These are phyloP conservation scores for Panicum miliaceum DNA, from an alignment of 176 grass and related monocot species.

Conservation along the genomic window DNA sequence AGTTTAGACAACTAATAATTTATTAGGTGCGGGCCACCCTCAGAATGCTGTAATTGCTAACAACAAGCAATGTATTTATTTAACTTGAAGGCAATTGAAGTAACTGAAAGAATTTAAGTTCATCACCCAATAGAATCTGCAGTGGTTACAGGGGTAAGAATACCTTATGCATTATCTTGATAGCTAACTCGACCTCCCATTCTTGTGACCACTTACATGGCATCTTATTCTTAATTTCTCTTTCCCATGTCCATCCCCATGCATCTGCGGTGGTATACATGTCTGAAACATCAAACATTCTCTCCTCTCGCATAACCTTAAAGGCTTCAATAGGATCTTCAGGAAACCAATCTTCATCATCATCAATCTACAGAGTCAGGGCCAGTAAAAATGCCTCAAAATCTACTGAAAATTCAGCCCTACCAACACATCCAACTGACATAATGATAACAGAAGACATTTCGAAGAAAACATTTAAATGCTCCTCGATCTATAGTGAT, in stretches of 20 bases:
- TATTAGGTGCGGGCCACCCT: background rate
- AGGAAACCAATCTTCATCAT: constrained; percentile 91
- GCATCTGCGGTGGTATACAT: constrained; percentile 96
- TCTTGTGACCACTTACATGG: constrained; percentile 94
- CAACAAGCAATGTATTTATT: background rate
- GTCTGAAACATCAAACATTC: constrained; percentile 75
- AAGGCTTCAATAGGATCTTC: constrained; percentile 90
- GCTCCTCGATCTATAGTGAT: background rate
- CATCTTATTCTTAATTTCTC: constrained; percentile 81
- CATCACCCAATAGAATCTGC: background rate
- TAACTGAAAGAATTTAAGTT: constrained; percentile 23
- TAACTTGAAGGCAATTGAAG: constrained; percentile 26
- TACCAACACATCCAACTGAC: constrained; percentile 8
- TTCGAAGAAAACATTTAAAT: constrained; percentile 11
- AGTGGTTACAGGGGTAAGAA: constrained; percentile 17
- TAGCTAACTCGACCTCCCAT: constrained; percentile 96
- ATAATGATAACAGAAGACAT: constrained; percentile 30
- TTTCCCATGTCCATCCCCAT: constrained; percentile 99
- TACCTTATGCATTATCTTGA: constrained; percentile 94
- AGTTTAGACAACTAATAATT: constrained; percentile 2
- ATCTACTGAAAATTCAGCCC: constrained; percentile 18
- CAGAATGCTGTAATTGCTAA: background rate
- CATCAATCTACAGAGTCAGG: constrained; percentile 63
- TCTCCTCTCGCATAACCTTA: constrained; percentile 81
- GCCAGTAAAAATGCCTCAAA: constrained; percentile 36